Percentiles rank a stretch among this genome's conserved stretches.
Evolutionary conservation across 495 filamentous ascomycete genomes (phyloP).

Genomic region (Aspergillus haitiensis): DNA sequence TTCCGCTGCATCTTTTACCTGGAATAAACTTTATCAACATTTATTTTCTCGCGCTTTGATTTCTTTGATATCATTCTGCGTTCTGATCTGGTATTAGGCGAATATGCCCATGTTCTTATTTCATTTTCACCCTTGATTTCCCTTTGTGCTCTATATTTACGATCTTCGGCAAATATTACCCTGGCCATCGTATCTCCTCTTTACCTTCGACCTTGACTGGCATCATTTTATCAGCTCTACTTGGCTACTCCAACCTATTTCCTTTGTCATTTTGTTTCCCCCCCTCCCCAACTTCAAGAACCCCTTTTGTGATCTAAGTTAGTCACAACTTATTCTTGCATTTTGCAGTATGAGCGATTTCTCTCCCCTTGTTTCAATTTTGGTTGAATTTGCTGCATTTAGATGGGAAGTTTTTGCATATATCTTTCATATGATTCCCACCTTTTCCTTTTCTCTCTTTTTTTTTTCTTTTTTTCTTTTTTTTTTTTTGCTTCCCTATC

Average conservation of each 20-base stretch:
- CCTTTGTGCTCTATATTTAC: conserved; percentile 10
- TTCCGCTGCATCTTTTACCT: conserved; percentile 12
- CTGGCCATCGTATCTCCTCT: conserved; percentile 20
- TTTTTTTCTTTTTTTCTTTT: conserved; percentile 20
- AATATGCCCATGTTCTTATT: too few relatives aligned
- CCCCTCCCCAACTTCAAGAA: conserved; percentile 24
- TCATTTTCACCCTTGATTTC: background rate
- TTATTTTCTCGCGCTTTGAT: conserved; percentile 15
- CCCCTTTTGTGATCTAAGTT: conserved; percentile 24
- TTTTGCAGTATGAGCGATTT: conserved; percentile 43
- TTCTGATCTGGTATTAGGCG: conserved; percentile 3
- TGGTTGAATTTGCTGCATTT: conserved; percentile 40
- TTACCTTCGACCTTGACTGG: background rate
- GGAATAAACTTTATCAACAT: conserved; percentile 10
- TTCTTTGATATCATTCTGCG: conserved; percentile 16
- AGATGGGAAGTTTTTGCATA: conserved; percentile 44
- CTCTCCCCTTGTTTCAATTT: background rate
- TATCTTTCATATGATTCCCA: conserved; percentile 27
- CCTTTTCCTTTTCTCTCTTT: too few relatives aligned
- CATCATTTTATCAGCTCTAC: conserved; percentile 8
- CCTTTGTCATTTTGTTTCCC: conserved; percentile 22
- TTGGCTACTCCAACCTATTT: conserved; percentile 13
- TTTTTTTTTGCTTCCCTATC: conserved; percentile 16
- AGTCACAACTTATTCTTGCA: conserved; percentile 35
- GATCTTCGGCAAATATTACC: conserved; percentile 5